Conservation (phyloP, 495 filamentous ascomycete genomes). For the Hamigera avellanea region DNA sequence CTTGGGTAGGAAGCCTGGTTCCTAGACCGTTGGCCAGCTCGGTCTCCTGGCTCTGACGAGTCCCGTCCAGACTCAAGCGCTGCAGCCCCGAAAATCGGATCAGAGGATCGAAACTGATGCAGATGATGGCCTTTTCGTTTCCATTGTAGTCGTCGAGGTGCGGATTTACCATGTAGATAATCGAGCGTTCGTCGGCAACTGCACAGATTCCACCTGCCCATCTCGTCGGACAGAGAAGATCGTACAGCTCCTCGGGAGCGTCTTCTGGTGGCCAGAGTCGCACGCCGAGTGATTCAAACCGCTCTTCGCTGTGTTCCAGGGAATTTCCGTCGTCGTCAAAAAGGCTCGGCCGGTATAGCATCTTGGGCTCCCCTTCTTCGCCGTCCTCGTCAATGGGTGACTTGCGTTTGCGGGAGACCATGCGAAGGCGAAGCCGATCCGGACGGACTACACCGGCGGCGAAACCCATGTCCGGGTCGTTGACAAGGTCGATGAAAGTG, state of each 20-base stretch:
- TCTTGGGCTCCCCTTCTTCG: constrained; percentile 15
- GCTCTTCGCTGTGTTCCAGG: constrained; percentile 27
- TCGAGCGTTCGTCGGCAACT: constrained; percentile 48
- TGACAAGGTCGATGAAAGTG: constrained; percentile 57
- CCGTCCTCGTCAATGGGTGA: constrained; percentile 28
- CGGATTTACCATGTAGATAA: constrained; percentile 42
- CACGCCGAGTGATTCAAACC: constrained; percentile 38
- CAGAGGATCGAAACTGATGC: constrained; percentile 52
- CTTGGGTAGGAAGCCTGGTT: too few relatives aligned
- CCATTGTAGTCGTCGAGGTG: constrained; percentile 17
- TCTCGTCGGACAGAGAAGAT: constrained; percentile 45
- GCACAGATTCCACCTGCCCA: constrained; percentile 37
- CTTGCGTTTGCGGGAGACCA: constrained; percentile 32
- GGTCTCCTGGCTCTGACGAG: too few relatives aligned
- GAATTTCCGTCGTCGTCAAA: constrained; percentile 5
- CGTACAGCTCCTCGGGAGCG: constrained; percentile 33
- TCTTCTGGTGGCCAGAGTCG: constrained; percentile 49
- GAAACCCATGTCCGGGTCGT: constrained; percentile 32
- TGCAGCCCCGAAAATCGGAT: background rate
- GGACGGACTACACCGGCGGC: constrained; percentile 17
- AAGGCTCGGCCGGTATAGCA: constrained; percentile 22
- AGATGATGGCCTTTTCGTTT: constrained; percentile 32
- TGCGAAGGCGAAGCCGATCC: constrained; percentile 42
- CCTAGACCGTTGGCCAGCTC: too few relatives aligned
- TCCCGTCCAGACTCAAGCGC: background rate